Conservation (phyloP, 1,139 yeast genomes). For the Yamadazyma conglobata region DNA sequence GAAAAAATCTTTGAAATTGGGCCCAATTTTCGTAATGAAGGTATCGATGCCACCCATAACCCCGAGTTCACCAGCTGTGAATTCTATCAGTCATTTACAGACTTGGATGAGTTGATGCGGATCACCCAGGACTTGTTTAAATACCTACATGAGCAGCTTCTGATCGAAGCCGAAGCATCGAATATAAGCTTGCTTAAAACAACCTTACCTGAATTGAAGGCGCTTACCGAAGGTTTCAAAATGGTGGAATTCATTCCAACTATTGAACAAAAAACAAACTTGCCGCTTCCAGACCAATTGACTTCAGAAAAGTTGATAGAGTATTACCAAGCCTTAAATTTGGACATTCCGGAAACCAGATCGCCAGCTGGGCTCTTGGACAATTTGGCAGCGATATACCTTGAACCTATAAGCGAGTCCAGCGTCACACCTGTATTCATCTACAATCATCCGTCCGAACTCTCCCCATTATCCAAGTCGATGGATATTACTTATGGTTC, state of each 20-base stretch:
- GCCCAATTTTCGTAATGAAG: slow-evolving; percentile 83
- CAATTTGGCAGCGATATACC: slow-evolving; percentile 52
- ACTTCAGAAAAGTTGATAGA: slow-evolving; percentile 33
- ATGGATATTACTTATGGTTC: slow-evolving; percentile 21
- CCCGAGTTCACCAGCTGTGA: slow-evolving; percentile 98
- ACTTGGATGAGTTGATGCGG: slow-evolving; percentile 75
- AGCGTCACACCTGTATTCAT: slow-evolving; percentile 61
- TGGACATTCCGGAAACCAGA: slow-evolving; percentile 36
- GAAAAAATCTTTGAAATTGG: slow-evolving; percentile 89
- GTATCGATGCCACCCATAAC: slow-evolving; percentile 96
- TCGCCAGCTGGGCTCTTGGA: slow-evolving; percentile 65
- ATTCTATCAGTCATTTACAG: slow-evolving; percentile 93
- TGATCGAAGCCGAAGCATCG: slow-evolving; percentile 6
- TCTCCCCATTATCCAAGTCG: slow-evolving; percentile 89
- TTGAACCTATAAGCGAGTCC: slow-evolving; percentile 53
- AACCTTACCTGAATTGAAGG: slow-evolving; percentile 17
- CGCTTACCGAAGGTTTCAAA: slow-evolving; percentile 21
- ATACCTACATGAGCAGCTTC: slow-evolving; percentile 26
- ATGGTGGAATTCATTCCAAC: slow-evolving; percentile 61
- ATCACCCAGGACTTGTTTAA: slow-evolving; percentile 60
- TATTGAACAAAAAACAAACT: slow-evolving; percentile 45
- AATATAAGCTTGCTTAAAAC: slow-evolving; percentile 11
- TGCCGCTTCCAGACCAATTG: slow-evolving; percentile 36
- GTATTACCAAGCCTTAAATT: slow-evolving; percentile 30
- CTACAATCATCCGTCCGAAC: slow-evolving; percentile 75